Evolutionary conservation across 345 rosid species (phyloP).

Genomic region (Populus ilicifolia): DNA sequence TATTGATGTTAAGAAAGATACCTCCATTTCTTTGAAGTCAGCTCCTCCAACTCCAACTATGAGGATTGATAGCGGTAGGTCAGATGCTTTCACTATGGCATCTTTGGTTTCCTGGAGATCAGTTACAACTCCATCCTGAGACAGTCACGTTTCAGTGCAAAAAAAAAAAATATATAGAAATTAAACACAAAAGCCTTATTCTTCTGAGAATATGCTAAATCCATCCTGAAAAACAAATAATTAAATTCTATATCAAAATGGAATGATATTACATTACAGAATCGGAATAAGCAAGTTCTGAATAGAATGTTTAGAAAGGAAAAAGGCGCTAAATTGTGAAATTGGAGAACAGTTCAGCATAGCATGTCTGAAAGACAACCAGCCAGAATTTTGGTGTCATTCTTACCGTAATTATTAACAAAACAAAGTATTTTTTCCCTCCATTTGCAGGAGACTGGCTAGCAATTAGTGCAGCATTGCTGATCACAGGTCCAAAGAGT

Average conservation of each 20-base stretch:
- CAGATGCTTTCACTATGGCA: constrained; percentile 85
- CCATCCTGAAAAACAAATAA: background rate
- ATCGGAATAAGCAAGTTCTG: background rate
- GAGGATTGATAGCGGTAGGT: constrained; percentile 83
- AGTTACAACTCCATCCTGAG: constrained; percentile 88
- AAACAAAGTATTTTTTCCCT: constrained; percentile 58
- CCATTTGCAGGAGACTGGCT: constrained; percentile 64
- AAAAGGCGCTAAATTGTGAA: background rate
- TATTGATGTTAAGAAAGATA: constrained; percentile 15
- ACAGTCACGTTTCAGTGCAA: constrained; percentile 12
- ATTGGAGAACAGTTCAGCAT: background rate
- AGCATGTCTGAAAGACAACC: background rate
- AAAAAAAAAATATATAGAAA: background rate
- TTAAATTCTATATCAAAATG: background rate
- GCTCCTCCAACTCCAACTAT: constrained; percentile 99
- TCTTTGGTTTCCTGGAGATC: constrained; percentile 97
- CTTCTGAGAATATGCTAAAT: background rate
- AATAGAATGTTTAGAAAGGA: background rate
- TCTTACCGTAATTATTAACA: constrained; percentile 87
- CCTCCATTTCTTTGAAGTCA: constrained; percentile 99
- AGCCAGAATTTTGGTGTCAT: background rate
- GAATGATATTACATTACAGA: background rate
- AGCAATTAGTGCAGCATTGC: constrained; percentile 62
- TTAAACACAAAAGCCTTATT: background rate
- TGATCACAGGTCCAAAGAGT: constrained; percentile 84